These are phyloP conservation scores for Paragyromitra xinjiangensis DNA, from an alignment of 495 filamentous ascomycete genomes.

Conservation along the genomic window DNA sequence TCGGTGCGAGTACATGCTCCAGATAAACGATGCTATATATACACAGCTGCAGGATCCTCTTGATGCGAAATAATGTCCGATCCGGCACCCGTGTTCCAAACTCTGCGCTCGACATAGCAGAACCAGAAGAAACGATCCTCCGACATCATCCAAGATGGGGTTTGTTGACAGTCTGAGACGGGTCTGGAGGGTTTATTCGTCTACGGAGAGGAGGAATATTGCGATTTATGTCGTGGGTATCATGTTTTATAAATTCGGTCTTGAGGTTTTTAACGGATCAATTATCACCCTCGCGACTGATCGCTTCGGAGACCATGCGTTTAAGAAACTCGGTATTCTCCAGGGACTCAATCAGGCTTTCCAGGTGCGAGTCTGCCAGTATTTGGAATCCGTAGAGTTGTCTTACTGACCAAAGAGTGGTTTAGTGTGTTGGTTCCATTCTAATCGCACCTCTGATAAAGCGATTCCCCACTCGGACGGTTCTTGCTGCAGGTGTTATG, in stretches of 20 bases:
- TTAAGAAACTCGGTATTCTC: conserved; percentile 59
- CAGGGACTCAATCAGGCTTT: conserved; percentile 62
- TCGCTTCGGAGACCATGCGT: conserved; percentile 61
- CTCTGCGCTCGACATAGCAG: neutral
- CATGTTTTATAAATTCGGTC: conserved; percentile 63
- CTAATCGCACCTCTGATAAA: conserved; percentile 62
- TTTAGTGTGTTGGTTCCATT: conserved; percentile 61
- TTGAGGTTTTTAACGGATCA: conserved; percentile 63
- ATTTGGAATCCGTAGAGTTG: neutral
- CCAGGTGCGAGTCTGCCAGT: conserved; percentile 43
- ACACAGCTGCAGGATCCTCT: neutral
- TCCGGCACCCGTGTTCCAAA: neutral
- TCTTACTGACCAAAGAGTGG: neutral
- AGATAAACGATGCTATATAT: neutral
- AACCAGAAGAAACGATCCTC: neutral
- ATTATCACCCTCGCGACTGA: conserved; percentile 62
- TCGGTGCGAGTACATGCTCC: neutral
- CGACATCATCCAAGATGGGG: conserved; percentile 24
- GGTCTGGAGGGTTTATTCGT: conserved; percentile 33
- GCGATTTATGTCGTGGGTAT: conserved; percentile 60
- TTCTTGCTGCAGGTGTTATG: conserved; percentile 59
- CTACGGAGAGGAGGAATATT: conserved; percentile 56
- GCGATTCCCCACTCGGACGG: conserved; percentile 59
- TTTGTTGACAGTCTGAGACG: conserved; percentile 1
- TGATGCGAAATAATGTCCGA: neutral